Evolutionary conservation across 192 early-diverging fungal genomes (phyloP).

Genomic region (Dimargaris cristalligena): DNA sequence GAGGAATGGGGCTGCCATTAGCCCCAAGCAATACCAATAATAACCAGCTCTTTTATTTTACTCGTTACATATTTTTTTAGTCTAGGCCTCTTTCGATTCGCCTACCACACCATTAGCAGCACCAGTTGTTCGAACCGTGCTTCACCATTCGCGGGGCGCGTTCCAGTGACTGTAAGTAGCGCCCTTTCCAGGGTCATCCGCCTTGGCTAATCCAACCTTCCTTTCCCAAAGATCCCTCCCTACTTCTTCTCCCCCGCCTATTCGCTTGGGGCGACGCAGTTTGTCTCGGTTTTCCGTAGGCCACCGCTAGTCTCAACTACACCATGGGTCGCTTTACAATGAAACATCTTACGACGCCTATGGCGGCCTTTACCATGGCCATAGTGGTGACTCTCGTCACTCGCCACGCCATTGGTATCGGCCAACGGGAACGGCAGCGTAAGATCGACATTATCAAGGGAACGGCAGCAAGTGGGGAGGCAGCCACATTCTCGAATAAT

Average conservation of each 20-base stretch:
- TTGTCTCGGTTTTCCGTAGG: neutral
- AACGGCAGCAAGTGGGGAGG: no score
- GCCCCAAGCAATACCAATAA: no score
- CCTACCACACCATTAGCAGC: no score
- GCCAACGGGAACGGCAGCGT: constrained; percentile 6
- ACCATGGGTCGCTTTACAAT: neutral
- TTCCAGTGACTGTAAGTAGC: neutral
- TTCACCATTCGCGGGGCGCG: neutral
- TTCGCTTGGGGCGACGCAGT: no score
- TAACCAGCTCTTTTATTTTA: no score
- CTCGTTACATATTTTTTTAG: no score
- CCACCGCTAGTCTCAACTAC: neutral
- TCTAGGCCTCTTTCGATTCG: no score
- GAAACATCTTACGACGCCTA: neutral
- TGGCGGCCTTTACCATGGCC: constrained; percentile 11
- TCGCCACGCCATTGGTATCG: constrained; percentile 10
- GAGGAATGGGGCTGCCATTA: no score
- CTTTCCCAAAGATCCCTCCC: neutral
- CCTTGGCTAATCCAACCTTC: neutral
- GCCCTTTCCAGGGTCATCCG: neutral
- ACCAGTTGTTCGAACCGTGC: no score
- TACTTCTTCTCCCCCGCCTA: neutral
- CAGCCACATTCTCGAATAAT: no score
- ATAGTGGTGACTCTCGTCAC: constrained; percentile 5
- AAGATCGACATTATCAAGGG: neutral